Base-by-base conservation (phyloP, 352 stramenopile genomes). In the Phytopythium boreale region DNA sequence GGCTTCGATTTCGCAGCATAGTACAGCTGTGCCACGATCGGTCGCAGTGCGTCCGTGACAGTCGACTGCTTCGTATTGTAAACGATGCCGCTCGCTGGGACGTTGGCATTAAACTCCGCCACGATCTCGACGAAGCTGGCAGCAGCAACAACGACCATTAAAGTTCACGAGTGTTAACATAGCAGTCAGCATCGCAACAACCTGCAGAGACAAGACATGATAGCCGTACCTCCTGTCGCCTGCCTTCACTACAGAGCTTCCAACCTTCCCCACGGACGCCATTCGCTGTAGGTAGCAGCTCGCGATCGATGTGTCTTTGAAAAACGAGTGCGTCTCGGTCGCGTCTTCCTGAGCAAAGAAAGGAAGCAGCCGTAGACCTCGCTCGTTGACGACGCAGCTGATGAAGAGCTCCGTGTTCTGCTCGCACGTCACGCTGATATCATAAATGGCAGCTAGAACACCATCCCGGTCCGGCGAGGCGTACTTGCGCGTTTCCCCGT, bases 71-170 rank as follows among this genome's bases (percentile, higher is more conserved):
- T 96, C 8, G 85, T 95, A 49, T 86, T 84, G 73, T 96, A 95
- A 0, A 84, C 64, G 37, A 96, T 90, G 4, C 90, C 90, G 41
- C 84, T 95, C 7, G 79, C 71, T 29, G 88, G 84, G 0, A 97
- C 88, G 56, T 97, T 97, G 14, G 89, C 87, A 46, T 97, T 97
- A 64, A 97, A 96, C 62, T 97, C 90, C 50, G 82, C 73, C 19
- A 89, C 85, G 64, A 94, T 94, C 50, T 87, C 75, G 26, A 94
- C 70, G 56, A 95, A 92, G 10, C 86, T 94, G 69, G 24, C 37
- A 39, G 4, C 24, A 34, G 68, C 34, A 50, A 2, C 63, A 57
- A 53, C 8, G 31, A 36, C 4, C 8, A 8, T 36, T 36, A 36
- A 8, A 8, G 31, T 36, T 36, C n/a, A n/a, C n/a, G n/a, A 36